Evolutionary conservation across 2,329 filamentous ascomycete genomes (phyloP).

Genomic region (Penicillium sp.): DNA sequence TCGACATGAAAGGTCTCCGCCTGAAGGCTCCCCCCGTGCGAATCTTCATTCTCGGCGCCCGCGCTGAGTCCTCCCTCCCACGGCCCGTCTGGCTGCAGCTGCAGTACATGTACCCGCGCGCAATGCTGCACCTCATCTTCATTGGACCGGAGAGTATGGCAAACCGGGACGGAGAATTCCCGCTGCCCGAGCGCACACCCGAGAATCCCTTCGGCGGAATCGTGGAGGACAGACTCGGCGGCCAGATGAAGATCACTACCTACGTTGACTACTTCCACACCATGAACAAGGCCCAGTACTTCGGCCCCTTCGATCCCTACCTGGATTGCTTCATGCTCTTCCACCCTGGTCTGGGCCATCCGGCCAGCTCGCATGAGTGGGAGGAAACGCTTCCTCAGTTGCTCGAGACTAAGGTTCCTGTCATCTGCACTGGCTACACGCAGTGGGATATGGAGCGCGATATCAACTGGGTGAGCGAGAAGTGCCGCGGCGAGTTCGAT

Average conservation of each 20-base stretch:
- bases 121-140: slow-evolving; percentile 87
- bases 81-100: slow-evolving; percentile 93
- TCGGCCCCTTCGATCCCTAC: slow-evolving; percentile 94
- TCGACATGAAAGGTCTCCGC: slow-evolving; percentile 73
- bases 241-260: slow-evolving; percentile 92
- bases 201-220: slow-evolving; percentile 91
- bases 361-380: slow-evolving; percentile 92
- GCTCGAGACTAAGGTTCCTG: slow-evolving; percentile 91
- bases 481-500: slow-evolving; percentile 86
- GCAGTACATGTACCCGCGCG: slow-evolving; percentile 88
- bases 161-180: slow-evolving; percentile 90
- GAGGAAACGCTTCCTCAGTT: slow-evolving; percentile 83
- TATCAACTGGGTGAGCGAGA: slow-evolving; percentile 83
- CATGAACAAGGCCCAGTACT: slow-evolving; percentile 84
- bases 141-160: slow-evolving; percentile 95
- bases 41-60: slow-evolving; percentile 88
- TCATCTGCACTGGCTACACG: slow-evolving; percentile 94
- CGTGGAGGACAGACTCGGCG: slow-evolving; percentile 84
- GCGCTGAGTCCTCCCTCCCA: slow-evolving; percentile 94
- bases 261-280: slow-evolving; percentile 99
- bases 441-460: slow-evolving; percentile 93
- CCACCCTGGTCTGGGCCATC: slow-evolving; percentile 93
- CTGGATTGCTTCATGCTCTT: slow-evolving; percentile 98
- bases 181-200: slow-evolving; percentile 79
- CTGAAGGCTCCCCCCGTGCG: slow-evolving; percentile 84